These are phyloP conservation scores for Chenopodium album DNA, from an alignment of 148 eudicot genomes.

Conservation along the genomic window DNA sequence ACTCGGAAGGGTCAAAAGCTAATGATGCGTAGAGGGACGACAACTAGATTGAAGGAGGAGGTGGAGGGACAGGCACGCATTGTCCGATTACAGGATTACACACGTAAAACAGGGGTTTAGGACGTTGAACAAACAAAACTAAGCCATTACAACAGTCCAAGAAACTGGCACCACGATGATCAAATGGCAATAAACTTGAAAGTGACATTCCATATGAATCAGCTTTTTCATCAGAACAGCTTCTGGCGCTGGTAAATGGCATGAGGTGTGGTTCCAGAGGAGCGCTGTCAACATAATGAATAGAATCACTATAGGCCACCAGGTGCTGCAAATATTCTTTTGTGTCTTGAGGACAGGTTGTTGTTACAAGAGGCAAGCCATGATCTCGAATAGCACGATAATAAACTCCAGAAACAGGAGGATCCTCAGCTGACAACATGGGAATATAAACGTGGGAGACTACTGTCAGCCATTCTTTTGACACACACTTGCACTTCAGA, in stretches of 20 bases:
- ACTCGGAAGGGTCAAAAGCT: constrained; percentile 15
- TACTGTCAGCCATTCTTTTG: constrained; percentile 15
- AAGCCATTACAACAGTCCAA: constrained; percentile 12
- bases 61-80: constrained; percentile 4
- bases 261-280: background rate
- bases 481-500: constrained; percentile 12
- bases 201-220: background rate
- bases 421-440: background rate
- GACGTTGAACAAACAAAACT: constrained; percentile 7
- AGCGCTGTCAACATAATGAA: background rate
- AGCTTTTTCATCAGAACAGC: background rate
- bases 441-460: constrained; percentile 10
- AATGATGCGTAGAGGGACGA: constrained; percentile 6
- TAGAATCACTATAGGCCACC: background rate
- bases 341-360: background rate
- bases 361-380: background rate
- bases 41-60: background rate
- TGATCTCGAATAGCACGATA: background rate
- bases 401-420: constrained; percentile 16
- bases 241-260: background rate
- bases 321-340: background rate
- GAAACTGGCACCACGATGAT: background rate
- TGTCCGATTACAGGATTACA: constrained; percentile 13
- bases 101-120: constrained; percentile 6
- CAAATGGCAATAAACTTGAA: background rate